Evolutionary conservation across 73 alveolate species (phyloP).

Genomic region (Diophrys appendiculata): DNA sequence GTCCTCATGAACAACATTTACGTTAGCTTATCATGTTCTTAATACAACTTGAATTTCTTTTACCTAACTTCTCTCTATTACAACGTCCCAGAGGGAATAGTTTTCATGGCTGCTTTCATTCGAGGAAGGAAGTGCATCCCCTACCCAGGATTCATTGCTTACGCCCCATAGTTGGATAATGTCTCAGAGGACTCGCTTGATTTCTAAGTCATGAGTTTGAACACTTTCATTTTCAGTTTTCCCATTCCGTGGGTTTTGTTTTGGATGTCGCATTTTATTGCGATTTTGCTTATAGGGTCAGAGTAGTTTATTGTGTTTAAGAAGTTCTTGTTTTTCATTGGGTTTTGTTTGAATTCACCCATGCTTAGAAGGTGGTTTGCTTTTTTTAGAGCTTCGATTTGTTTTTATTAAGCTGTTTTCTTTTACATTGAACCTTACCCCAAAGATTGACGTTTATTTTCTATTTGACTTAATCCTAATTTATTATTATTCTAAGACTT

Average conservation of each 20-base stretch:
- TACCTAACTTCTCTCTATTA: too few relatives aligned
- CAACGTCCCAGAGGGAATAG: too few relatives aligned
- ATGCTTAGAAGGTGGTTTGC: constrained; percentile 40
- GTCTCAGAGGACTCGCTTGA: too few relatives aligned
- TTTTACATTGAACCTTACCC: background rate
- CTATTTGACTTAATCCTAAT: background rate
- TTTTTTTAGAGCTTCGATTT: constrained; percentile 31
- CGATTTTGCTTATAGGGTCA: constrained; percentile 29
- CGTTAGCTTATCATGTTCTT: too few relatives aligned
- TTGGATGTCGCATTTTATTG: constrained; percentile 38
- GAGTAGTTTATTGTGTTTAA: constrained; percentile 23
- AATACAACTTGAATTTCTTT: too few relatives aligned
- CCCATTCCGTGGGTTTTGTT: constrained; percentile 46
- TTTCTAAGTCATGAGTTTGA: constrained; percentile 39
- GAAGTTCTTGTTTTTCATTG: constrained; percentile 29
- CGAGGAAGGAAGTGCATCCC: too few relatives aligned
- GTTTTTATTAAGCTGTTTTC: background rate
- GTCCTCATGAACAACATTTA: too few relatives aligned
- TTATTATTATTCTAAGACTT: too few relatives aligned
- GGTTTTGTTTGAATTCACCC: constrained; percentile 27
- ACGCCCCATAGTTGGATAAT: too few relatives aligned
- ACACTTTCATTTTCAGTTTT: constrained; percentile 33
- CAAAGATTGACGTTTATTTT: background rate
- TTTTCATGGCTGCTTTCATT: too few relatives aligned
- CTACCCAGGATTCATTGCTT: too few relatives aligned